Percentiles rank a stretch among this genome's conserved stretches.
Evolutionary conservation across 73 alveolate genomes (phyloP).

Genomic region (Durusdinium trenchii): DNA sequence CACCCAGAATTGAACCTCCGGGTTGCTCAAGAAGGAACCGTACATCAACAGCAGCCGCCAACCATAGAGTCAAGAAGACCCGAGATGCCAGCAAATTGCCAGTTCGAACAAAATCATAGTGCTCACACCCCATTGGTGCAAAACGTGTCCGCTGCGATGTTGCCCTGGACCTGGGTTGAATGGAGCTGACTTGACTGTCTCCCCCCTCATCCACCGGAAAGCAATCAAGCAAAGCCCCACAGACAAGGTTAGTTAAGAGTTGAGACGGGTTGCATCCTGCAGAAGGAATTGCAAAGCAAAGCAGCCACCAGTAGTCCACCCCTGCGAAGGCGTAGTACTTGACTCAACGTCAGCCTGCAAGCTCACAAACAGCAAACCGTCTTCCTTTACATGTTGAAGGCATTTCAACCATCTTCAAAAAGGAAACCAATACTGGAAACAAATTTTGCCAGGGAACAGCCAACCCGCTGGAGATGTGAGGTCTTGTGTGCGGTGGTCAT

Average conservation of each 20-base stretch:
- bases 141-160: neutral
- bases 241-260: no score
- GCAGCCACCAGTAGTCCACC: neutral
- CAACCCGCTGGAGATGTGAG: neutral
- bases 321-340: neutral
- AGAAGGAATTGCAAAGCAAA: neutral
- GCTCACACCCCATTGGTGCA: neutral
- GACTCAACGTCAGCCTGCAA: neutral
- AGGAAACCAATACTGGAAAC: neutral
- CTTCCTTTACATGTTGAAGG: neutral
- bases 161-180: neutral
- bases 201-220: neutral
- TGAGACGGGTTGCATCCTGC: neutral
- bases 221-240: neutral
- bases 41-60: neutral
- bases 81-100: neutral
- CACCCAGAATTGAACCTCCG: neutral
- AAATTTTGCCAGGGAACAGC: neutral
- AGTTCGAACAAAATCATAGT: neutral
- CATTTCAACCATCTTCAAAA: neutral
- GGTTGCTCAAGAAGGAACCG: neutral
- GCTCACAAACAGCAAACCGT: no score
- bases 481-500: neutral
- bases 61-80: neutral
- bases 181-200: neutral